Percentiles rank a stretch among this genome's conserved stretches.
phyloP scores from a whole-genome alignment of 768 basidiomycete genomes.

The Leccinum truebloodii region DNA sequence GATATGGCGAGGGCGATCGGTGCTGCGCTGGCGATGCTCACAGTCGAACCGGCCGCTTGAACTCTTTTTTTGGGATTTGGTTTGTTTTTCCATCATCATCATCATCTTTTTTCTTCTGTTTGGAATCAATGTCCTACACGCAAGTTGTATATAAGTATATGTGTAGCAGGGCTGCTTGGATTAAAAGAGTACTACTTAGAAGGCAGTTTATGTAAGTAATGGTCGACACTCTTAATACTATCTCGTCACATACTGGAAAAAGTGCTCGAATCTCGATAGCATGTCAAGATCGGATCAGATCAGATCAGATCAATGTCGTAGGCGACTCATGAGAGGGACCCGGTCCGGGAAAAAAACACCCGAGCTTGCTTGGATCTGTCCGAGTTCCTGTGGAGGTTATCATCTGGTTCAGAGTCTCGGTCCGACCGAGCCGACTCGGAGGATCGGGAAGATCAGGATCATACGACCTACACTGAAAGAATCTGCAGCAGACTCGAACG shows the following conservation, averaged over 20 bases:
- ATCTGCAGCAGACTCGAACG: background rate
- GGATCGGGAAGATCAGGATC: too few species aligned
- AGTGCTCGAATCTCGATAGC: background rate
- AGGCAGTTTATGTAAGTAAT: background rate
- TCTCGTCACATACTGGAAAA: background rate
- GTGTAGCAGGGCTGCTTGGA: background rate
- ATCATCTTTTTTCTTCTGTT: background rate
- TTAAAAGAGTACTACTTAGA: background rate
- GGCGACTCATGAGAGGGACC: background rate
- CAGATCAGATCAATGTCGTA: background rate
- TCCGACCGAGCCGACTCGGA: too few species aligned
- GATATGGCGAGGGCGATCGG: constrained; percentile 27
- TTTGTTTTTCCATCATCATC: background rate
- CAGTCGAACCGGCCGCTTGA: background rate
- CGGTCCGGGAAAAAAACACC: background rate
- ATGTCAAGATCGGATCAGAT: background rate
- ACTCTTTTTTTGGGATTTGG: background rate
- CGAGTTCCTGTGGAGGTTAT: background rate
- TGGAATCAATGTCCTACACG: background rate
- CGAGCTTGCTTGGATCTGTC: background rate
- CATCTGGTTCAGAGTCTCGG: too few species aligned
- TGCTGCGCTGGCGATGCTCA: constrained; percentile 23
- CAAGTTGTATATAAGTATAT: background rate
- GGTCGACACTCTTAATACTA: background rate
- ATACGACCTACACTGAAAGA: background rate